Base-by-base conservation (phyloP, 768 basidiomycete genomes). In the Pseudohyphozyma bogoriensis region DNA sequence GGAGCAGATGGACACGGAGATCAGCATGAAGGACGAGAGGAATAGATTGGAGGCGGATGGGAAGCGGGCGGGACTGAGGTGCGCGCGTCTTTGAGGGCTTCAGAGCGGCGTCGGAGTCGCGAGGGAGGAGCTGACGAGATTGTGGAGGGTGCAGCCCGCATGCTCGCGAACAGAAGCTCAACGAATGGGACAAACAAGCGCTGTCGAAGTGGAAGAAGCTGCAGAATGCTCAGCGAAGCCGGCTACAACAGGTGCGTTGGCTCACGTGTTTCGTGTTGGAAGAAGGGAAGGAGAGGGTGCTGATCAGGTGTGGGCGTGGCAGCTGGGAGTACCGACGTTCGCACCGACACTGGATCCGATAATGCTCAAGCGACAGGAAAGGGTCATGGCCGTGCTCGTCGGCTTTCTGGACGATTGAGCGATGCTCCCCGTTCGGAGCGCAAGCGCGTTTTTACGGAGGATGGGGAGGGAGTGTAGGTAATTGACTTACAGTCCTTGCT, bases 251-350 rank as follows among this genome's bases (percentile, higher is more conserved):
- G 6, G 50, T 51, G 22, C 32, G 50, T 51, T 15, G 13, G 4
- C 13, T 2, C 11, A 7, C 12, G 24, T 26, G 22, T 2, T 26
- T 6, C 4, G n/a, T 45, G 12, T n/a, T n/a, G n/a, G n/a, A n/a
- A 29, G 32, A 15, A 32, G 20, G 35, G 20, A 12, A 28, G 28
- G 47, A 16, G 16, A 35, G n/a, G 18, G 20, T 7, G 4, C 3
- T 35, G 18, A 22, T 28, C 12, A 24, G 13, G 15, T 40, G 39
- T 40, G 12, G 12, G 15, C 13, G 12, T 13, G 6, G 15, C 45
- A 65, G 51, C 46, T 65, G 32, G 60, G 60, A 31, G 51, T 65
- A 1, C 64, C 64, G 9, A 62, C 64, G 15, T 65, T 65, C 51
- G 52, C 58, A 33, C 44, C 40, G 29, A 62, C 64, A 8, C 24